phyloP scores from a whole-genome alignment of 331 rosid genomes.

The Quercus lobata region DNA sequence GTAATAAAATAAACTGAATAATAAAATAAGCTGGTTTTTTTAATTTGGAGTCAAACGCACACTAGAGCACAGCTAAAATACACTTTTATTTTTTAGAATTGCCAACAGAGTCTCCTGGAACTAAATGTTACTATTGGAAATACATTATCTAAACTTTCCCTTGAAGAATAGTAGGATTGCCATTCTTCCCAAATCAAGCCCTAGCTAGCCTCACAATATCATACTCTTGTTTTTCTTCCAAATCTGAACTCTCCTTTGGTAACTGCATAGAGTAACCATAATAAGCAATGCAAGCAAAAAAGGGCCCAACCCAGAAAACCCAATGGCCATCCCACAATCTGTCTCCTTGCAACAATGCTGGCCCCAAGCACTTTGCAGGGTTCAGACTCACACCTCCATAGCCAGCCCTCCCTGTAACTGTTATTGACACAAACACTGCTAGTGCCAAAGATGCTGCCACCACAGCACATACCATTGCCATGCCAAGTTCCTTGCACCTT shows the following conservation, averaged over 20 bases:
- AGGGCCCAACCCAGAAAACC: constrained; percentile 74
- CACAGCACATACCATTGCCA: constrained; percentile 51
- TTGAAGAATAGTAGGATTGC: not conserved
- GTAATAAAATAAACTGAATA: fast-evolving
- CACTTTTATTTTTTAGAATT: no score
- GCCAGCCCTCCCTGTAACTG: constrained; percentile 46
- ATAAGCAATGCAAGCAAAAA: constrained; percentile 51
- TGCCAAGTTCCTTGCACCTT: constrained; percentile 49
- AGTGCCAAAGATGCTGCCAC: constrained; percentile 53
- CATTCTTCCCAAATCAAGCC: not conserved
- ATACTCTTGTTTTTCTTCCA: constrained; percentile 23
- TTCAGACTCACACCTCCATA: constrained; percentile 70
- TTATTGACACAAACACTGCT: constrained; percentile 56
- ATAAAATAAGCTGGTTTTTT: fast-evolving
- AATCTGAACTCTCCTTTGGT: constrained; percentile 29
- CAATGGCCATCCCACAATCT: constrained; percentile 71
- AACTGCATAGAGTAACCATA: constrained; percentile 28
- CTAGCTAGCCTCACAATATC: constrained; percentile 26
- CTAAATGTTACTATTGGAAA: not conserved
- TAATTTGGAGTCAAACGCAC: no score
- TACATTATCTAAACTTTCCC: not conserved
- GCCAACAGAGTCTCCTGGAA: not conserved
- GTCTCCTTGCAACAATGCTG: constrained; percentile 53
- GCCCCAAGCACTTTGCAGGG: constrained; percentile 73
- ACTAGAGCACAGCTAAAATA: no score